Evolutionary conservation across 1,284 basidiomycete genomes (phyloP), one percentile per base, ranked within the genome.

Genomic region (Pseudozyma tsukubaensis): DNA sequence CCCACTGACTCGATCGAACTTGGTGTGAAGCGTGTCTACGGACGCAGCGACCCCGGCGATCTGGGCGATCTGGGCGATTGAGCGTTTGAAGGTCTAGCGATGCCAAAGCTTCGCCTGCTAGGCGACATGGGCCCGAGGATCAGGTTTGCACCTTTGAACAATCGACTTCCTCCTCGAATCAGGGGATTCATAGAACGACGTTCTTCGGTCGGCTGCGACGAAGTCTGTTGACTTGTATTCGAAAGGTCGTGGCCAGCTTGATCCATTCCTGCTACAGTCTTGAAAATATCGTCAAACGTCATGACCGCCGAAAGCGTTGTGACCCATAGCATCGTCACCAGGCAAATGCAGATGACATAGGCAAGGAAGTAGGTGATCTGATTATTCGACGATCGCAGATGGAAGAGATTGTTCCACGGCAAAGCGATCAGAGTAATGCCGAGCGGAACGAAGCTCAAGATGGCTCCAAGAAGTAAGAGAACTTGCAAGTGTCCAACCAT

Each of bases 201-300:
- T 6, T 6, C 24, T 6, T 29, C 24, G 24, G 3, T 3, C 3
- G 24, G 24, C 6, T 29, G 24, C 24, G 24, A 29, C 24, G 24
- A 29, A 3, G 24, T 3, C 1, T 1, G 50, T 1, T 1, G 50
- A 19, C 36, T 14, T 7, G 1, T 19, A 40, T 21, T 18, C n/a
- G n/a, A n/a, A n/a, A n/a, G n/a, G n/a, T n/a, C n/a, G n/a, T n/a
- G n/a, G n/a, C n/a, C n/a, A n/a, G n/a, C n/a, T n/a, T n/a, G n/a
- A n/a, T n/a, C n/a, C 6, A 56, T 7, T 1, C 49, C 60, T 7
- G 54, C 51, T 4, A 63, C 42, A 6, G 49, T 43, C 4, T 50
- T 42, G 43, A 47, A 63, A 14, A 51, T 39, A 21, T 63, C 60
- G 49, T 63, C 60, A 24, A 51, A 56, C 18, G 60, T 63, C 34